Evolutionary conservation across 176 grass and related monocot species (phyloP).

Genomic region (Carex kokanica): DNA sequence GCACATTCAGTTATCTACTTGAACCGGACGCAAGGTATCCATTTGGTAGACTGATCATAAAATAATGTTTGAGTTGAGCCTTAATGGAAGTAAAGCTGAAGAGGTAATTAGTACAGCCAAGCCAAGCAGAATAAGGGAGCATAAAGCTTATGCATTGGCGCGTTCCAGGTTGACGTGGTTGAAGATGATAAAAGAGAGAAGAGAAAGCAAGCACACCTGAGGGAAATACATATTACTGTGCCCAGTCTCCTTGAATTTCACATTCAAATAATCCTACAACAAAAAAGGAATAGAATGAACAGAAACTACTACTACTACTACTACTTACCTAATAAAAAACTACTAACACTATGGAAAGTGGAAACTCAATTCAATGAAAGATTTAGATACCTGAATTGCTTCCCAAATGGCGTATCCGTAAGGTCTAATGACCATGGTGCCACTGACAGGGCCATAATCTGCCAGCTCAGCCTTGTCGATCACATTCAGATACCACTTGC

Average conservation of each 20-base stretch:
- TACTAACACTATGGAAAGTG: neutral
- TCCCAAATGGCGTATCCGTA: conserved; percentile 99
- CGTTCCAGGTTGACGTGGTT: neutral
- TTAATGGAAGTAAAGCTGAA: neutral
- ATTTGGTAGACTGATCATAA: neutral
- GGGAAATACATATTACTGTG: conserved; percentile 99
- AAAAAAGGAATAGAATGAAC: neutral
- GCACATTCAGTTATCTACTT: neutral
- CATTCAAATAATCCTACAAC: conserved; percentile 85
- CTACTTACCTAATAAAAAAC: neutral
- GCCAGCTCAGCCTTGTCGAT: conserved; percentile 88
- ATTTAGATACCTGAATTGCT: conserved; percentile 57
- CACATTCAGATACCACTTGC: conserved; percentile 91
- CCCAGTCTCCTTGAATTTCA: conserved; percentile 95
- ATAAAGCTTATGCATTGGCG: neutral
- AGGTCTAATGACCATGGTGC: conserved; percentile 96
- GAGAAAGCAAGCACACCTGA: conserved; percentile 41
- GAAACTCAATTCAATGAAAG: neutral
- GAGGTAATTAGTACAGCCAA: neutral
- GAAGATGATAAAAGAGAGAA: neutral
- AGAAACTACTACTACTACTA: conserved; percentile 19
- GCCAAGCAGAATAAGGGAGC: neutral
- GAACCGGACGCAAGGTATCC: neutral
- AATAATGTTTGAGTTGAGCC: neutral
- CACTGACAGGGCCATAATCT: conserved; percentile 88